Percentiles rank a stretch among this genome's conserved stretches.
Conservation (phyloP, 208 protist species). For the Hexamita inflata region DNA sequence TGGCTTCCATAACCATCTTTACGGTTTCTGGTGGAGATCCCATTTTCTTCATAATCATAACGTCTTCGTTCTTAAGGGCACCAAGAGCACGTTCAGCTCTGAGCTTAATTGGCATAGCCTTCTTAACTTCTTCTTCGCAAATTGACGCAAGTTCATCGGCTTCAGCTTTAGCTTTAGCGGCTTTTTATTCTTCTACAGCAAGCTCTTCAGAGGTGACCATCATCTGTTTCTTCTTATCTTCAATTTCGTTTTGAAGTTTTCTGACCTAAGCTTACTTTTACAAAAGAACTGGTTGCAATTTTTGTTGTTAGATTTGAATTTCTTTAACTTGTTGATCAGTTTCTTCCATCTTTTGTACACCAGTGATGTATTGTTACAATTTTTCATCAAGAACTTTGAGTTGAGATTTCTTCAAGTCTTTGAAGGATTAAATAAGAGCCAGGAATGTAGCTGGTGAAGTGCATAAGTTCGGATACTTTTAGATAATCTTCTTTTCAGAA, state of each 20-base stretch:
- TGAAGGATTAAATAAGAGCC: conserved; percentile 67
- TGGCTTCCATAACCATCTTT: conserved; percentile 76
- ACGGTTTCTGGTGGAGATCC: conserved; percentile 76
- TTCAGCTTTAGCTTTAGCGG: conserved; percentile 52
- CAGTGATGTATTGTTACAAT: conserved; percentile 67
- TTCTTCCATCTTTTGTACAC: conserved; percentile 72
- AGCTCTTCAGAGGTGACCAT: conserved; percentile 26
- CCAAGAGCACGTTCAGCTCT: conserved; percentile 62
- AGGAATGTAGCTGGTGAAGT: conserved; percentile 72
- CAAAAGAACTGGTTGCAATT: conserved; percentile 76
- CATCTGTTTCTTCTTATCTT: conserved; percentile 68
- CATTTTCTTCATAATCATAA: conserved; percentile 84
- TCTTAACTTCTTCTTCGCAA: conserved; percentile 70
- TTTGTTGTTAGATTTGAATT: conserved; percentile 68
- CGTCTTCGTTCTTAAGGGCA: conserved; percentile 74
- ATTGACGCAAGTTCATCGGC: conserved; percentile 60
- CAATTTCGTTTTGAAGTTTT: conserved; percentile 62
- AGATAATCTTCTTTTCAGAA: conserved; percentile 51
- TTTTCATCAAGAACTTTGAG: conserved; percentile 58
- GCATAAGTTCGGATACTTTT: conserved; percentile 69
- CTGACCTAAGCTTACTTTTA: conserved; percentile 69
- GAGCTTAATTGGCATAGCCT: conserved; percentile 74
- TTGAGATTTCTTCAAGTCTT: conserved; percentile 59
- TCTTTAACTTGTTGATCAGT: conserved; percentile 70
- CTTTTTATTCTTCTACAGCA: conserved; percentile 63